A percentile compares a stretch with the other conserved stretches of the same genome.
Conservation (phyloP, 176 grass and related monocot species). For the Alloteropsis semialata region DNA sequence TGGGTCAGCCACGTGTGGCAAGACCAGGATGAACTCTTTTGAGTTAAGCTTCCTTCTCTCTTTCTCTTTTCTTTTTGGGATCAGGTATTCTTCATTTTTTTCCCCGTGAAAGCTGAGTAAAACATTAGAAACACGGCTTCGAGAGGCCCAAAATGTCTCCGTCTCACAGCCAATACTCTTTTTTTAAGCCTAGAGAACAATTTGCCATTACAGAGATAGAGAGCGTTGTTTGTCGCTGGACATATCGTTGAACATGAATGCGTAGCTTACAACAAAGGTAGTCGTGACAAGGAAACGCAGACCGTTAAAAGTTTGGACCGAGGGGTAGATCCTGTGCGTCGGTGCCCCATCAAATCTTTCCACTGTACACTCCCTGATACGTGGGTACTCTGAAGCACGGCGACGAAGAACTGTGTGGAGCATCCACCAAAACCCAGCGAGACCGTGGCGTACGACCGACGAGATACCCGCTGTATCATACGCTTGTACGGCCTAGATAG, state of each 20-base stretch:
- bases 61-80: background rate
- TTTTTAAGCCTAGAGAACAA: background rate
- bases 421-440: background rate
- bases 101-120: background rate
- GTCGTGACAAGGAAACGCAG: background rate
- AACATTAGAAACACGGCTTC: background rate
- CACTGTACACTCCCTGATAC: background rate
- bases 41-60: background rate
- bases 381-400: background rate
- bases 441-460: background rate
- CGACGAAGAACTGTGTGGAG: background rate
- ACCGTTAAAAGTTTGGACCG: background rate
- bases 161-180: background rate
- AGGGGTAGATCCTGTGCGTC: background rate
- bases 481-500: background rate
- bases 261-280: background rate
- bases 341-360: background rate
- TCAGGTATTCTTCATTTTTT: background rate
- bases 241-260: background rate
- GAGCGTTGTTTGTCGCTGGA: background rate
- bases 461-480: slow-evolving; percentile 1
- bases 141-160: background rate
- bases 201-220: background rate
- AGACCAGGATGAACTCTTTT: background rate
- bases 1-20: background rate